Evolutionary conservation across 1,284 basidiomycete species (phyloP).

Genomic region (Malassezia psittaci): DNA sequence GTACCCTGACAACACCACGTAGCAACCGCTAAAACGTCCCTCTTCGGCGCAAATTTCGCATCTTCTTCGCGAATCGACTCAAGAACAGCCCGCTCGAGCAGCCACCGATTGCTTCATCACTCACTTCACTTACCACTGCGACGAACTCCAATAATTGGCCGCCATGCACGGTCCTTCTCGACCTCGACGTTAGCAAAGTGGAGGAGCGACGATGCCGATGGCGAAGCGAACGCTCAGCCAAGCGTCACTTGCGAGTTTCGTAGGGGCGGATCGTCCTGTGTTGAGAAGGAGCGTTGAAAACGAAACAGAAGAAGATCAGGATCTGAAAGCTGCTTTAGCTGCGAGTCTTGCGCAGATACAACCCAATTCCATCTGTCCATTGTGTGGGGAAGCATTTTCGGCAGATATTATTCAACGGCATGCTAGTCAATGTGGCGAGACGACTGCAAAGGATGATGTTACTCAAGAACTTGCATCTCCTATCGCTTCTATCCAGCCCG

Average conservation of each 20-base stretch:
- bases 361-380: not conserved
- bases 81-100: slow-evolving; percentile 32
- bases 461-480: too few relatives aligned
- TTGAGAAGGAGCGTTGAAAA: too few relatives aligned
- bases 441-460: not conserved
- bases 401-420: not conserved
- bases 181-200: not conserved
- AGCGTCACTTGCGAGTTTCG: not conserved
- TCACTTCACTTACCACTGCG: slow-evolving; percentile 7
- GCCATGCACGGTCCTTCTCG: slow-evolving; percentile 9
- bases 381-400: not conserved
- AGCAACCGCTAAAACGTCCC: slow-evolving; percentile 32
- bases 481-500: too few relatives aligned
- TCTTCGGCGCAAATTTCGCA: slow-evolving; percentile 24
- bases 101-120: slow-evolving; percentile 36
- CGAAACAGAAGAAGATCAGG: not conserved
- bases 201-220: not conserved
- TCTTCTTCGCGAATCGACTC: slow-evolving; percentile 34
- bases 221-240: not conserved
- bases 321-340: not conserved
- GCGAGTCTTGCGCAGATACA: not conserved
- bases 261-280: not conserved
- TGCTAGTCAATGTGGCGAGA: not conserved
- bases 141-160: slow-evolving; percentile 18
- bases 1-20: slow-evolving; percentile 40